Conservation (phyloP, 208 protist species). For the Sergeia podlipaevii region DNA sequence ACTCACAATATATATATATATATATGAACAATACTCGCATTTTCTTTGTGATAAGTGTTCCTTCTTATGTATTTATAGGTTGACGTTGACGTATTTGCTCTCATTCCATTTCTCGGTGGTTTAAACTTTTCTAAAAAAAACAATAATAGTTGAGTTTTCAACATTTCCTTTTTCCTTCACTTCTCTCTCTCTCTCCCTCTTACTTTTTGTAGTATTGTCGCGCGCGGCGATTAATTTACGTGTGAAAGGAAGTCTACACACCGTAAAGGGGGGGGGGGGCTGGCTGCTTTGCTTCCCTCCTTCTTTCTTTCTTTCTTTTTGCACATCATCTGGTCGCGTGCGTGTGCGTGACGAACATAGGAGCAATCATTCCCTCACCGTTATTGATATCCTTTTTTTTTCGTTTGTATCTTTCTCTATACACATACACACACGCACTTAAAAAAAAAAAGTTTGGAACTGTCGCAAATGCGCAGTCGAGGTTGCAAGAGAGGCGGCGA, state of each 20-base stretch:
- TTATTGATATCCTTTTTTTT: too few relatives aligned
- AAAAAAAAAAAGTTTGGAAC: too few relatives aligned
- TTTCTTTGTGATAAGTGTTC: background rate
- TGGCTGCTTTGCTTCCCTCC: background rate
- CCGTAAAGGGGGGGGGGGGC: too few relatives aligned
- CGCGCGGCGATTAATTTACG: too few relatives aligned
- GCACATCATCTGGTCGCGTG: background rate
- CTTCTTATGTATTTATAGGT: background rate
- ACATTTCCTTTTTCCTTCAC: background rate
- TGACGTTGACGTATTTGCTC: background rate
- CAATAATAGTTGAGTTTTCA: constrained; percentile 4
- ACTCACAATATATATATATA: too few relatives aligned
- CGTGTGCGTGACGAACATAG: background rate
- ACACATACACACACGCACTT: too few relatives aligned
- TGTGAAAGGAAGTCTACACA: too few relatives aligned
- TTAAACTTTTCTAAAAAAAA: background rate
- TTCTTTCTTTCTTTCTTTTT: constrained; percentile 6
- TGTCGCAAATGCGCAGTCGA: too few relatives aligned
- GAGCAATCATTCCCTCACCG: too few relatives aligned
- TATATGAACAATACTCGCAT: background rate
- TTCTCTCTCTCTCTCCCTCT: background rate
- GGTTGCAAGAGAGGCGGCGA: too few relatives aligned
- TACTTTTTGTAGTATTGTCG: background rate
- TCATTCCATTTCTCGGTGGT: constrained; percentile 6
- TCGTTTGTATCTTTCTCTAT: too few relatives aligned